A percentile compares a stretch with the other conserved stretches of the same genome.
phyloP scores from a whole-genome alignment of 306 rosid genomes.

The Lagenaria siceraria region DNA sequence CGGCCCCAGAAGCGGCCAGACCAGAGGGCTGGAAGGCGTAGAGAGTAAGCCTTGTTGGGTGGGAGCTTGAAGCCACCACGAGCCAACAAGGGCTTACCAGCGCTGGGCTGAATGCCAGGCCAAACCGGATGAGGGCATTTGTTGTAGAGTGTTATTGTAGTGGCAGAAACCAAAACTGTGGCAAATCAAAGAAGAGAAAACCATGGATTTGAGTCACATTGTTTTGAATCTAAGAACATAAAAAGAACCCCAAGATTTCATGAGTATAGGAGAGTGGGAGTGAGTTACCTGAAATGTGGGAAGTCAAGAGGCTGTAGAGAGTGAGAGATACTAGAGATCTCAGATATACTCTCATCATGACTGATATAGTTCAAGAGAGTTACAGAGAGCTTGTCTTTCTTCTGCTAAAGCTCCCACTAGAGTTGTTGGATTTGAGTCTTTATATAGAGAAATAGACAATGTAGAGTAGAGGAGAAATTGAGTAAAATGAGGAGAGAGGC shows the following conservation, averaged over 20 bases:
- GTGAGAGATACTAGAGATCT: constrained; percentile 16
- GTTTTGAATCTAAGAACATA: background rate
- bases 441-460: constrained; percentile 10
- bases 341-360: constrained; percentile 23
- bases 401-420: background rate
- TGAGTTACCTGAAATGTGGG: constrained; percentile 28
- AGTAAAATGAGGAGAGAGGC: background rate
- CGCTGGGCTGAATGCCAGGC: constrained; percentile 89
- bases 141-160: constrained; percentile 42
- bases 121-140: constrained; percentile 81
- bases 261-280: background rate
- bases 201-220: background rate
- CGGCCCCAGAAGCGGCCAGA: constrained; percentile 99
- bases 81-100: constrained; percentile 70
- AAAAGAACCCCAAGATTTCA: background rate
- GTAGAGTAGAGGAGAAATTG: background rate
- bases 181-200: background rate
- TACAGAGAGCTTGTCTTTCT: background rate
- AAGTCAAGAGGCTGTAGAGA: constrained; percentile 18
- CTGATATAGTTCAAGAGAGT: background rate
- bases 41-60: constrained; percentile 42
- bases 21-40: constrained; percentile 69
- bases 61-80: constrained; percentile 74
- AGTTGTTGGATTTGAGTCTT: background rate
- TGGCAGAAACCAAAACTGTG: constrained; percentile 16